Conservation (phyloP, 139 green algal genomes). For the Axilococcus clingmanii region DNA sequence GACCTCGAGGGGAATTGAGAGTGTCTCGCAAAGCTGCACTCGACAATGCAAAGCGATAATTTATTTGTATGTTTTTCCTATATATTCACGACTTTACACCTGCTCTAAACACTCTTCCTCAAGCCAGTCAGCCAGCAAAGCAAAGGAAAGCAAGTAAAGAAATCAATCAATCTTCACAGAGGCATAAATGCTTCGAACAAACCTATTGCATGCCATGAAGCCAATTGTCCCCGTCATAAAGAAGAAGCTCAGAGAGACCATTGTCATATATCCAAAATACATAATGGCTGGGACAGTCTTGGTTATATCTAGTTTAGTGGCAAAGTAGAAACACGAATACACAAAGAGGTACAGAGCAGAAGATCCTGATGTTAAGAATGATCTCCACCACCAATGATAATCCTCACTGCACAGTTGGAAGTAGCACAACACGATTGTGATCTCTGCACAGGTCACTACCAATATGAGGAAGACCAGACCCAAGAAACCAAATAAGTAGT, state of each 20-base stretch:
- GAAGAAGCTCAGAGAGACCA: slow-evolving; percentile 79
- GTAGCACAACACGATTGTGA: slow-evolving; percentile 98
- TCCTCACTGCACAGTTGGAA: slow-evolving; percentile 90
- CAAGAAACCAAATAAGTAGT: slow-evolving; percentile 98
- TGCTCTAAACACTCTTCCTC: too few relatives aligned
- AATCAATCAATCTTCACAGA: slow-evolving; percentile 91
- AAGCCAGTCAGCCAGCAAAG: too few relatives aligned
- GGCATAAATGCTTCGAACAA: slow-evolving; percentile 81
- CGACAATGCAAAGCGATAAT: too few relatives aligned
- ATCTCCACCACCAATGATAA: slow-evolving; percentile 94
- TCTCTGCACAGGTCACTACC: slow-evolving; percentile 94
- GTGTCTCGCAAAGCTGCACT: slow-evolving; percentile 37
- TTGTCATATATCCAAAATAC: slow-evolving; percentile 82
- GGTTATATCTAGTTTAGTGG: slow-evolving; percentile 93
- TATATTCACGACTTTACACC: too few relatives aligned
- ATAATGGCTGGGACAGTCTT: slow-evolving; percentile 70
- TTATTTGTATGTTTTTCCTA: too few relatives aligned
- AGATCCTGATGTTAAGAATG: slow-evolving; percentile 86
- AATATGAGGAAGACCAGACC: slow-evolving; percentile 94
- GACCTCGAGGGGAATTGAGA: slow-evolving; percentile 24
- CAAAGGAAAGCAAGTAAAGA: too few relatives aligned
- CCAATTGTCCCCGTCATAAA: slow-evolving; percentile 82
- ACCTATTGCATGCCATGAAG: slow-evolving; percentile 87
- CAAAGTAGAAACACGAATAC: slow-evolving; percentile 97
- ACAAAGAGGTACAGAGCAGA: slow-evolving; percentile 93